phyloP scores from a whole-genome alignment of 306 rosid species.

The Vigna angularis region DNA sequence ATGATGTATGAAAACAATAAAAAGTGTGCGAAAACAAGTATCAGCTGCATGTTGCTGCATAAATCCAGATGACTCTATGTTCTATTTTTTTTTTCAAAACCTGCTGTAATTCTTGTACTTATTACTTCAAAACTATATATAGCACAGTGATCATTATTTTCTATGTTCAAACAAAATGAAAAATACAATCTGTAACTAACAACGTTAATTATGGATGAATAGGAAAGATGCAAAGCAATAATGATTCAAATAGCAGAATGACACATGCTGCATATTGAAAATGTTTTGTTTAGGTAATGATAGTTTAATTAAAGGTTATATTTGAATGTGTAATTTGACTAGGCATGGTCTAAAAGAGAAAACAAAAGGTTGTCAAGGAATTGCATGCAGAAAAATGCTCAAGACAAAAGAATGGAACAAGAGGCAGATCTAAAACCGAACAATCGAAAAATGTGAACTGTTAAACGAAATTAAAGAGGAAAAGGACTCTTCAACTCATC shows the following conservation, averaged over 20 bases:
- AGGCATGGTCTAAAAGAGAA: conserved; percentile 36
- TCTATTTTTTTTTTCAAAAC: background rate
- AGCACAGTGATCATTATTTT: no score
- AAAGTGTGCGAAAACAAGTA: background rate
- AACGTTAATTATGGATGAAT: background rate
- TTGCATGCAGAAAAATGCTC: conserved; percentile 42
- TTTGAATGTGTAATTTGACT: background rate
- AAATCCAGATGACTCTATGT: background rate
- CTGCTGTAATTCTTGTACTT: background rate
- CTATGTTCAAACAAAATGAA: no score
- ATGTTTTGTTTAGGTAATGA: conserved; percentile 16
- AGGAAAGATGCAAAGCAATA: conserved; percentile 4
- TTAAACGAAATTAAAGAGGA: conserved; percentile 74
- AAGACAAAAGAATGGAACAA: conserved; percentile 1
- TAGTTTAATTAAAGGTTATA: background rate
- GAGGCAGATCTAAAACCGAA: conserved; percentile 45
- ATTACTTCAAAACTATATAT: background rate
- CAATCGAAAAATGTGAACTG: conserved; percentile 61
- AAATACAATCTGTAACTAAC: background rate
- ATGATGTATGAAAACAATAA: background rate
- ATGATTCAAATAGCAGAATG: background rate
- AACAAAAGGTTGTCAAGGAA: conserved; percentile 16
- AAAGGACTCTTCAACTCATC: conserved; percentile 66
- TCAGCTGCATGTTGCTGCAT: background rate
- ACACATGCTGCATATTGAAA: background rate